Conservation (phyloP, 495 filamentous ascomycete genomes). For the Penicillium pulvis region DNA sequence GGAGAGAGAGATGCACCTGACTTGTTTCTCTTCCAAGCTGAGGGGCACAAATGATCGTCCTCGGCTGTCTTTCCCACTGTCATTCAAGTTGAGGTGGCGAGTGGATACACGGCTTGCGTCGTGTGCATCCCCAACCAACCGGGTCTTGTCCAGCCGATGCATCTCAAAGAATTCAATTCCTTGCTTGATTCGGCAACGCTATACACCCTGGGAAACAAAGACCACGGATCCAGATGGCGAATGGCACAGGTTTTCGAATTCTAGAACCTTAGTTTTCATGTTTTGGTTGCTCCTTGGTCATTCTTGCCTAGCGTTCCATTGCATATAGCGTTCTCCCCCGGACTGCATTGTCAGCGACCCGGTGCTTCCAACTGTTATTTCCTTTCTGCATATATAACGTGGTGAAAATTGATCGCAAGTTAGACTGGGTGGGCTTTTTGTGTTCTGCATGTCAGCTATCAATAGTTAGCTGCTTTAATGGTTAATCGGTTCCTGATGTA, state of each 20-base stretch:
- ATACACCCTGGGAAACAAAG: background rate
- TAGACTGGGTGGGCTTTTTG: background rate
- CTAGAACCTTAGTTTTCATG: background rate
- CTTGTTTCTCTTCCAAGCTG: background rate
- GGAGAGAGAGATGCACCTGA: background rate
- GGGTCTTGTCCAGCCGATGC: constrained; percentile 1
- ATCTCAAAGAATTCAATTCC: constrained; percentile 3
- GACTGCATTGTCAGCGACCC: constrained; percentile 7
- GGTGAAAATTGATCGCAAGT: background rate
- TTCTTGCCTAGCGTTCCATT: constrained; percentile 21
- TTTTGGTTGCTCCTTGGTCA: background rate
- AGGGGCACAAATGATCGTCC: background rate
- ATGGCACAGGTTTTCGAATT: background rate
- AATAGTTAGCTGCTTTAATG: background rate
- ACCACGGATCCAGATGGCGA: background rate
- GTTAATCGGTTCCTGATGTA: background rate
- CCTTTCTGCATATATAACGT: constrained; percentile 4
- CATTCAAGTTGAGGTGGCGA: background rate
- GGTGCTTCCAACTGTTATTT: constrained; percentile 6
- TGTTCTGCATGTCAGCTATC: background rate
- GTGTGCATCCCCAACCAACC: background rate
- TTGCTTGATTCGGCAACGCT: background rate
- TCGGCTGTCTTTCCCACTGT: constrained; percentile 2
- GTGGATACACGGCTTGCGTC: background rate
- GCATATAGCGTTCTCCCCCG: constrained; percentile 17